phyloP scores from a whole-genome alignment of 352 stramenopile genomes.

The Salisapilia sapeloensis region DNA sequence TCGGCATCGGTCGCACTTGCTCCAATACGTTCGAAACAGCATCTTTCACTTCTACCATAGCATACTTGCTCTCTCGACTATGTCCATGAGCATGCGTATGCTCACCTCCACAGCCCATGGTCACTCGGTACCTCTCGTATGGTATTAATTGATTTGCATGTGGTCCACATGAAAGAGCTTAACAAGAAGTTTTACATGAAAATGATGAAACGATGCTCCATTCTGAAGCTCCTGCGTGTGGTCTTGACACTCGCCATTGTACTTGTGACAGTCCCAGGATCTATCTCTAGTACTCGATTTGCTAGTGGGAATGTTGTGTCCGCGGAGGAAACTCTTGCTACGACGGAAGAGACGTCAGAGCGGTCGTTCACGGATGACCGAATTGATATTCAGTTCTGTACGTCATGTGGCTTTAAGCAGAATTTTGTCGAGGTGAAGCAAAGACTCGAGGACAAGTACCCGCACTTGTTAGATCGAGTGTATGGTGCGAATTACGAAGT shows the following conservation, averaged over 20 bases:
- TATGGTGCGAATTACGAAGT: conserved; percentile 43
- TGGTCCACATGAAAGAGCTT: no score
- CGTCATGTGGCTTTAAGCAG: conserved; percentile 62
- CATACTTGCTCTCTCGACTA: conserved; percentile 60
- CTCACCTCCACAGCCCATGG: no score
- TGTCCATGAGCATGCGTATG: no score
- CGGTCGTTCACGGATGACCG: conserved; percentile 36
- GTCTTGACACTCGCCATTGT: conserved; percentile 12
- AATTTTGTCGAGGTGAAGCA: conserved; percentile 59
- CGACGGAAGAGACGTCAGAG: conserved; percentile 3
- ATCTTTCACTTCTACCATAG: conserved; percentile 45
- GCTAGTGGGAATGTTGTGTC: conserved; percentile 2
- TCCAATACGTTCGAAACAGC: conserved; percentile 33
- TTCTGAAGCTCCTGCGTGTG: conserved; percentile 8
- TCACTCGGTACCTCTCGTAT: no score
- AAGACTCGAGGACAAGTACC: conserved; percentile 55
- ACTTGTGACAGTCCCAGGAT: conserved; percentile 6
- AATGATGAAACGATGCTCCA: no score
- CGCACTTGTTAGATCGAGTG: conserved; percentile 46
- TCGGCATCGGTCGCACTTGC: conserved; percentile 18
- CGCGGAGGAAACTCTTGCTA: conserved; percentile 6
- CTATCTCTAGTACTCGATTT: not conserved
- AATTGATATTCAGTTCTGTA: conserved; percentile 47
- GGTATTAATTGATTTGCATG: no score
- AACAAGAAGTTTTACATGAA: no score